phyloP scores from a whole-genome alignment of 139 green algal species.

The Closterium sp. region DNA sequence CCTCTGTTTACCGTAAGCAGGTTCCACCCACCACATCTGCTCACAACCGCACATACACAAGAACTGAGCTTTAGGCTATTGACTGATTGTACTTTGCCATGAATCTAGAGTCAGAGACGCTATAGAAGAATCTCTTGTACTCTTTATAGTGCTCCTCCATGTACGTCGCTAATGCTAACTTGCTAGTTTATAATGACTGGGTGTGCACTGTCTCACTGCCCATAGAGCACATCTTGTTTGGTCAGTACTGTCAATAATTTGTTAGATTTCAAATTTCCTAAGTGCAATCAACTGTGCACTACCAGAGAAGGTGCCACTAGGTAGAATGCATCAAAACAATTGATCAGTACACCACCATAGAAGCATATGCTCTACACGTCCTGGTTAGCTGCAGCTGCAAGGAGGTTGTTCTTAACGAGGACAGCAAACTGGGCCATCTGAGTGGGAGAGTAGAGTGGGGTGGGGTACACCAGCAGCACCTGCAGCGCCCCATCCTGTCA shows the following conservation, averaged over 20 bases:
- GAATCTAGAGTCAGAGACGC: no score
- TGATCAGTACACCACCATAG: background rate
- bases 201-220: no score
- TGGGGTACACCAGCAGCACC: constrained; percentile 7
- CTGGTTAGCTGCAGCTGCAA: background rate
- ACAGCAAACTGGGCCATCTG: constrained; percentile 4
- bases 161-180: background rate
- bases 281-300: no score
- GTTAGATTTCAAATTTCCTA: no score
- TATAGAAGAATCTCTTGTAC: background rate
- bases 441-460: constrained; percentile 12
- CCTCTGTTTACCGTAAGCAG: no score
- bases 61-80: no score
- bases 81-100: no score
- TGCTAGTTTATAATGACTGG: no score
- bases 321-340: background rate
- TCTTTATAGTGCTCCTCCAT: background rate
- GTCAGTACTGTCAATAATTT: no score
- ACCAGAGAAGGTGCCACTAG: no score
- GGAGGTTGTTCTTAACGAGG: background rate
- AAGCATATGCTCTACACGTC: background rate
- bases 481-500: constrained; percentile 7
- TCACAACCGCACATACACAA: background rate
- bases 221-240: no score
- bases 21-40: no score